These are phyloP conservation scores for Cucurbita argyrosperma DNA, from an alignment of 306 rosid genomes.

Conservation along the genomic window DNA sequence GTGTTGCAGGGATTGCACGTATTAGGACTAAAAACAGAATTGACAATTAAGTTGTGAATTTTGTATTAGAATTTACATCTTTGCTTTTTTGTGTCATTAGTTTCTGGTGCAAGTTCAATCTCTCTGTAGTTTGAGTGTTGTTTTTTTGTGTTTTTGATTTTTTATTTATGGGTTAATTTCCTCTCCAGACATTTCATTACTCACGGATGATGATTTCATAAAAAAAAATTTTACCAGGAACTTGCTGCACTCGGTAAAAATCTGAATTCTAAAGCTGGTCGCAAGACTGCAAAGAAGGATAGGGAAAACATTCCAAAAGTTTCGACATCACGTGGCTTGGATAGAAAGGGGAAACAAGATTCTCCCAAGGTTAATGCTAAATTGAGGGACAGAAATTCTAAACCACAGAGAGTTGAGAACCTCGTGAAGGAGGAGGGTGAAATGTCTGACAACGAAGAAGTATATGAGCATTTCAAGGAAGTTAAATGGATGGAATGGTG, in stretches of 20 bases:
- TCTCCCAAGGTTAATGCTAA: slow-evolving; percentile 36
- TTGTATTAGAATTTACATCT: too few species aligned
- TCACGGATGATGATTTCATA: neutral
- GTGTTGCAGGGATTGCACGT: neutral
- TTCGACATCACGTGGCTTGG: slow-evolving; percentile 33
- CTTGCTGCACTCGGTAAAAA: slow-evolving; percentile 67
- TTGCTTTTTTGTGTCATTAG: neutral
- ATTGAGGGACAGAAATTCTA: slow-evolving; percentile 39
- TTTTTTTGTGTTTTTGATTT: neutral
- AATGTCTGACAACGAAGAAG: slow-evolving; percentile 94
- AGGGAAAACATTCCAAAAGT: slow-evolving; percentile 35
- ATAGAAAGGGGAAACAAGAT: slow-evolving; percentile 49
- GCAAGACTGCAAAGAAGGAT: slow-evolving; percentile 73
- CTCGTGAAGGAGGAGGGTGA: slow-evolving; percentile 95
- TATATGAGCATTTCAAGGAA: slow-evolving; percentile 94
- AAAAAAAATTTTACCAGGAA: slow-evolving; percentile 30
- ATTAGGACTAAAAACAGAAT: neutral
- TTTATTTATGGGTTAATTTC: neutral
- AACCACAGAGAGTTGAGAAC: slow-evolving; percentile 61
- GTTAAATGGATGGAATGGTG: slow-evolving; percentile 99
- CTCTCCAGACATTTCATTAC: neutral
- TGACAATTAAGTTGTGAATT: neutral
- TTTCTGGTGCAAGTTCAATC: neutral
- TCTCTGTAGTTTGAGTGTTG: neutral
- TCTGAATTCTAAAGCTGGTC: slow-evolving; percentile 46